phyloP scores from a whole-genome alignment of 192 early-diverging fungal genomes.

The Podila epigama region DNA sequence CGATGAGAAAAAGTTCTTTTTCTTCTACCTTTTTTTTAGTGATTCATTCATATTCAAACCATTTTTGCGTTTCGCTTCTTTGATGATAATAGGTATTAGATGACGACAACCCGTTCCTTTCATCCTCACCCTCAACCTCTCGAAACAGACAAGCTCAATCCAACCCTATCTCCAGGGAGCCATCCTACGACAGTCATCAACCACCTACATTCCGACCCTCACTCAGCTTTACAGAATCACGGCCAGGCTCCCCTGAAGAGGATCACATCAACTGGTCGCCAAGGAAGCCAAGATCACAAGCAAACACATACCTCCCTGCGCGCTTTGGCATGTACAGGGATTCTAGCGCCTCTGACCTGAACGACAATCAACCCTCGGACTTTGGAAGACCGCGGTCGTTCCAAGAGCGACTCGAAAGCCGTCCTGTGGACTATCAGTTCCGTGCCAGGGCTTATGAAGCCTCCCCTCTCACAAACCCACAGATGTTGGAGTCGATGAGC shows the following conservation, averaged over 20 bases:
- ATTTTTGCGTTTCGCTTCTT: no score
- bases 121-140: neutral
- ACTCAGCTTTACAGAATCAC: neutral
- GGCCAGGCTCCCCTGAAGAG: constrained; percentile 7
- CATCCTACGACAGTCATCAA: neutral
- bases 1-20: no score
- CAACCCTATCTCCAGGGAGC: neutral
- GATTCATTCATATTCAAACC: no score
- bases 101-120: neutral
- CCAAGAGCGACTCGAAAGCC: neutral
- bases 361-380: neutral
- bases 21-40: no score
- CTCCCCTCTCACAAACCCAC: constrained; percentile 39
- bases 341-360: neutral
- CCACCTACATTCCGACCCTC: neutral
- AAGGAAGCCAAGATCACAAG: neutral
- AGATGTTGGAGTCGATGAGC: constrained; percentile 23
- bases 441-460: constrained; percentile 37
- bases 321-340: constrained; percentile 34
- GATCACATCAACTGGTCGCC: constrained; percentile 37
- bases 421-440: constrained; percentile 12
- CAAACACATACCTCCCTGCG: neutral
- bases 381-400: neutral
- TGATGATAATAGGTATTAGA: neutral
- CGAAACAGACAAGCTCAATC: neutral